These are phyloP conservation scores for Brassica juncea DNA, from an alignment of 345 rosid species.

Conservation along the genomic window DNA sequence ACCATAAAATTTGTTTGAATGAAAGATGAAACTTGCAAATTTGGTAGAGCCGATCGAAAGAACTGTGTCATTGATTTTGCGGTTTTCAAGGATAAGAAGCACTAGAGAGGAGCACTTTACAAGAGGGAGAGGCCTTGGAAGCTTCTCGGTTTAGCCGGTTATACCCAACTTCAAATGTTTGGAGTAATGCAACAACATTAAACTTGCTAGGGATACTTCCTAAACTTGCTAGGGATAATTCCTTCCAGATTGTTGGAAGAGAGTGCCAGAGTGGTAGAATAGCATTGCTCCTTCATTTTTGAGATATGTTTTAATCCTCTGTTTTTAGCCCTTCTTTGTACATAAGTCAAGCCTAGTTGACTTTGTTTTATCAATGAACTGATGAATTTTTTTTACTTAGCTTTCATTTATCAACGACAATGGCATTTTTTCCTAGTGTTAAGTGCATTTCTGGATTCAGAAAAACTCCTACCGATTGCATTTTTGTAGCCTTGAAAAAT, in stretches of 20 bases:
- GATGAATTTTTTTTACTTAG: background rate
- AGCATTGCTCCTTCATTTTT: no score
- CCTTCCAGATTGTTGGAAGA: background rate
- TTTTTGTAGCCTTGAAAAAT: background rate
- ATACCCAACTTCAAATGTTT: background rate
- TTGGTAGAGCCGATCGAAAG: background rate
- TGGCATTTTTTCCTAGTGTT: background rate
- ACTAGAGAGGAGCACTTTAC: background rate
- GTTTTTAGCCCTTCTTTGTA: background rate
- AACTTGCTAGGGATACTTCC: background rate
- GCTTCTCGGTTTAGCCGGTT: background rate
- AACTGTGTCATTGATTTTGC: background rate
- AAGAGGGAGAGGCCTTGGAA: constrained; percentile 32
- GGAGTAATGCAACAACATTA: fast-evolving
- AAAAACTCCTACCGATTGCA: background rate
- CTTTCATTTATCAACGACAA: background rate
- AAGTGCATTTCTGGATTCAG: background rate
- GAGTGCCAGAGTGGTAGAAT: no score
- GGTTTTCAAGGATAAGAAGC: background rate
- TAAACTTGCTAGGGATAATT: background rate
- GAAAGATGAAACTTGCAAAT: background rate
- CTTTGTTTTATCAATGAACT: background rate
- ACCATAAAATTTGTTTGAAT: no score
- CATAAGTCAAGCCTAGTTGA: background rate
- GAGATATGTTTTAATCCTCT: background rate